Conservation (phyloP, 2,329 filamentous ascomycete genomes). For the Boeremia lycopersici region DNA sequence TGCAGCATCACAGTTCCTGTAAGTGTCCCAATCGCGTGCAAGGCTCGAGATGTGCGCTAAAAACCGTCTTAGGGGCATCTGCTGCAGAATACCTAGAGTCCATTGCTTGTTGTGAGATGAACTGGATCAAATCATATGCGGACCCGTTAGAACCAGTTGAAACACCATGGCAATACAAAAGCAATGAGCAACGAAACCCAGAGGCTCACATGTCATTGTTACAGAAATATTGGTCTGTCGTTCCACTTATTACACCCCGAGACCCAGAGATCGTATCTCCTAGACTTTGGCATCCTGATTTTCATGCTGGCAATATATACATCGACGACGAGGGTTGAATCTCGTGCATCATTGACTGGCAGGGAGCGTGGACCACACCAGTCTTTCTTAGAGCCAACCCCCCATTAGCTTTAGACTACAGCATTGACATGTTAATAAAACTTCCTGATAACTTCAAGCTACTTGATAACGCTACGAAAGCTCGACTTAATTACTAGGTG, state of each 20-base stretch:
- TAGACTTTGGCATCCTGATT: slow-evolving; percentile 38
- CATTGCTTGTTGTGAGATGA: slow-evolving; percentile 42
- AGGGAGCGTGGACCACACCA: slow-evolving; percentile 29
- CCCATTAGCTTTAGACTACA: slow-evolving; percentile 31
- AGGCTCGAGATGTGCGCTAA: slow-evolving; percentile 11
- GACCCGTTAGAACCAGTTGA: slow-evolving; percentile 30
- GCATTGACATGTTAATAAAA: slow-evolving; percentile 35
- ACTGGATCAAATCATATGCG: slow-evolving; percentile 37
- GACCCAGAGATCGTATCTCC: slow-evolving; percentile 29
- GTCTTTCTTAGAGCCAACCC: slow-evolving; percentile 34
- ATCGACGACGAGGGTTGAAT: slow-evolving; percentile 30
- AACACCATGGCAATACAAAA: slow-evolving; percentile 40
- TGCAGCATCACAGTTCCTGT: slow-evolving; percentile 34
- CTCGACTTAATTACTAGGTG: slow-evolving; percentile 30
- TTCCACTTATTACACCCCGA: slow-evolving; percentile 33
- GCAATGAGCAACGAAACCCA: neutral
- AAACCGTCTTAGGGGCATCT: slow-evolving; percentile 27
- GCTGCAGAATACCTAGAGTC: slow-evolving; percentile 32
- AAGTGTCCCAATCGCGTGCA: slow-evolving; percentile 8
- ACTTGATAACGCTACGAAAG: slow-evolving; percentile 29
- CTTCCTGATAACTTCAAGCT: slow-evolving; percentile 34
- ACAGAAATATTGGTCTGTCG: neutral
- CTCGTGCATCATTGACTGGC: slow-evolving; percentile 40
- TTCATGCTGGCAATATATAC: slow-evolving; percentile 38
- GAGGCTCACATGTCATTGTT: neutral